Evolutionary conservation across 2,329 filamentous ascomycete species (phyloP).

Genomic region (Pyrenochaeta sp.): DNA sequence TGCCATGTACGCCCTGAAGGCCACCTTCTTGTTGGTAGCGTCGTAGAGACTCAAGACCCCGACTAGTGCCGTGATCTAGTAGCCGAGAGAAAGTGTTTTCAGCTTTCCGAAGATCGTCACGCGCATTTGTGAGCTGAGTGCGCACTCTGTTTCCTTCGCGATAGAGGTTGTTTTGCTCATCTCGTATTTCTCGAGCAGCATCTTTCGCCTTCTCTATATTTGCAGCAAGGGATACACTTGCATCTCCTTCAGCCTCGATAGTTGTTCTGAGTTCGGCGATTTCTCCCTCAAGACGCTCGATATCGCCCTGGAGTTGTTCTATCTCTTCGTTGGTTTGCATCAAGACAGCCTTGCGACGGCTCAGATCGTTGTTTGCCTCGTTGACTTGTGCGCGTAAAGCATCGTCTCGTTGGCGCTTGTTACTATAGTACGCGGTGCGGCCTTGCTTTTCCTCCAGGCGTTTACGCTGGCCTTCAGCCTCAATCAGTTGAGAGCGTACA

Average conservation of each 20-base stretch:
- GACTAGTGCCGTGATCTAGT: conserved; percentile 88
- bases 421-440: conserved; percentile 84
- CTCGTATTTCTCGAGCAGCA: conserved; percentile 76
- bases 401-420: conserved; percentile 85
- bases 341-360: conserved; percentile 81
- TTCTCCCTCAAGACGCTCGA: conserved; percentile 74
- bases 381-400: conserved; percentile 83
- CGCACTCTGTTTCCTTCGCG: conserved; percentile 89
- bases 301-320: conserved; percentile 71
- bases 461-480: conserved; percentile 76
- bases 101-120: conserved; percentile 77
- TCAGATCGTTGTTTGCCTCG: conserved; percentile 77
- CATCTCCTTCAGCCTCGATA: conserved; percentile 80
- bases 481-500: conserved; percentile 74
- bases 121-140: conserved; percentile 76
- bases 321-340: conserved; percentile 88
- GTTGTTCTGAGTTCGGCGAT: conserved; percentile 73
- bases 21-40: conserved; percentile 80
- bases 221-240: conserved; percentile 74
- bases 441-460: conserved; percentile 92
- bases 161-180: conserved; percentile 86
- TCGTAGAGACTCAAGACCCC: conserved; percentile 85
- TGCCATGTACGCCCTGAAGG: conserved; percentile 88
- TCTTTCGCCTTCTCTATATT: conserved; percentile 81
- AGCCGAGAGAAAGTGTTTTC: conserved; percentile 80